A percentile compares a stretch with the other conserved stretches of the same genome.
phyloP scores from a whole-genome alignment of 495 filamentous ascomycete genomes.

The Penicillium cinerascens region DNA sequence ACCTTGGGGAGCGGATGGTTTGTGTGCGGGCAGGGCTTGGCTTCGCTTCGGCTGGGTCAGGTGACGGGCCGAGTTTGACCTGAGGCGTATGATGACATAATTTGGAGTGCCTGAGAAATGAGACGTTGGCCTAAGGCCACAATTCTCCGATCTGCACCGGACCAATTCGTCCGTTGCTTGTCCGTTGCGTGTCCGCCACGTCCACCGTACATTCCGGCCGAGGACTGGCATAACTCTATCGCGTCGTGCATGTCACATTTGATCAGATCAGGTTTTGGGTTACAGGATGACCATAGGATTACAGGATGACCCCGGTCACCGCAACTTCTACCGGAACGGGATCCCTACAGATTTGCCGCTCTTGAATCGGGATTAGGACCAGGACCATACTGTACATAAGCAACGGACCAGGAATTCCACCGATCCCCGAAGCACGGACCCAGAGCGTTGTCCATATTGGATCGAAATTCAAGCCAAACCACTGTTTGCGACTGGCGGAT shows the following conservation, averaged over 20 bases:
- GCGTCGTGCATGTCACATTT: background rate
- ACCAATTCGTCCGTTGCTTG: background rate
- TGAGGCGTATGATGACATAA: background rate
- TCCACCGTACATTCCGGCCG: background rate
- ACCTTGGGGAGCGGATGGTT: constrained; percentile 35
- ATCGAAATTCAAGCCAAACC: background rate
- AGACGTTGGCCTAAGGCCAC: background rate
- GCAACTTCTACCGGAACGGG: background rate
- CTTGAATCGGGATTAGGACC: background rate
- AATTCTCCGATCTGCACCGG: background rate
- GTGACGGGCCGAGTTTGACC: constrained; percentile 24
- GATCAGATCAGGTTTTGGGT: background rate
- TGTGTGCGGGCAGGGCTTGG: constrained; percentile 47
- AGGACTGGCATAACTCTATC: background rate
- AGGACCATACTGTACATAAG: background rate
- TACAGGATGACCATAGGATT: background rate
- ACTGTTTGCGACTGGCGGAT: background rate
- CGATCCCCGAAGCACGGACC: background rate
- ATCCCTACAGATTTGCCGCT: background rate
- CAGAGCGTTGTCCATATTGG: background rate
- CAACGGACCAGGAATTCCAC: background rate
- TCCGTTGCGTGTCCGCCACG: too few species aligned
- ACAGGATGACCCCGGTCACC: background rate
- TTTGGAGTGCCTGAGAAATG: background rate
- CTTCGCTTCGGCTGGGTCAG: constrained; percentile 44